Percentiles rank a stretch among this genome's conserved stretches.
phyloP scores from a whole-genome alignment of 768 basidiomycete genomes.

The Hygrocybe punicea region DNA sequence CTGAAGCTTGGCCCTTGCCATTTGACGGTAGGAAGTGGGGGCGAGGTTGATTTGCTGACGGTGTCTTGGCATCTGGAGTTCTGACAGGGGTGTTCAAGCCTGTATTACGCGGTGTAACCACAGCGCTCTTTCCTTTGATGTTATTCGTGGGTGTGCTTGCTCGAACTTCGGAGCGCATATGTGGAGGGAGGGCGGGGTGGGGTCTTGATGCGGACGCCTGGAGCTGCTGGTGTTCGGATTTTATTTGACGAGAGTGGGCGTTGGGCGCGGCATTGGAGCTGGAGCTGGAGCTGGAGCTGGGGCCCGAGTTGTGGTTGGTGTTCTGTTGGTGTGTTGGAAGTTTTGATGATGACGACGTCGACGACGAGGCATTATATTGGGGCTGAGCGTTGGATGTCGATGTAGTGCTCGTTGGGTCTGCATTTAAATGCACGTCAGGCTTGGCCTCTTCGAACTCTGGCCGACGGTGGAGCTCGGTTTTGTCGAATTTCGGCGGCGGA shows the following conservation, averaged over 20 bases:
- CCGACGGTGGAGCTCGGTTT: slow-evolving; percentile 61
- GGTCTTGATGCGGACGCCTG: slow-evolving; percentile 17
- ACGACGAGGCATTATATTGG: neutral
- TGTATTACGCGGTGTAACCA: neutral
- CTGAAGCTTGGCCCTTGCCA: slow-evolving; percentile 9
- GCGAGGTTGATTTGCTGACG: neutral
- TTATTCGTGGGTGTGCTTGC: neutral
- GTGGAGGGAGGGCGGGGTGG: slow-evolving; percentile 39
- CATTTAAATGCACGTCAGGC: slow-evolving; percentile 21
- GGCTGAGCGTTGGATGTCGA: slow-evolving; percentile 14
- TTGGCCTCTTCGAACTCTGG: slow-evolving; percentile 61
- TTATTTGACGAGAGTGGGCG: neutral
- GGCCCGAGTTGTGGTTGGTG: neutral
- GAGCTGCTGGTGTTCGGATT: slow-evolving; percentile 16
- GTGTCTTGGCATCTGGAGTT: slow-evolving; percentile 21
- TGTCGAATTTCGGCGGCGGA: slow-evolving; percentile 68
- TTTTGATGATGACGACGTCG: too few species aligned
- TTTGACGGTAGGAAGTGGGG: slow-evolving; percentile 15
- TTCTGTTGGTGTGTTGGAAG: neutral
- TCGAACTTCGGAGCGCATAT: slow-evolving; percentile 31
- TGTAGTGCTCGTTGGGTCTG: slow-evolving; percentile 10
- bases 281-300: too few species aligned
- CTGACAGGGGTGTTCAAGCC: slow-evolving; percentile 36
- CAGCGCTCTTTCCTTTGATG: neutral
- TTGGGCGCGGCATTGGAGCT: too few species aligned